phyloP scores from a whole-genome alignment of 371 early-diverging fungal species.

The Vairimorpha ceranae region DNA sequence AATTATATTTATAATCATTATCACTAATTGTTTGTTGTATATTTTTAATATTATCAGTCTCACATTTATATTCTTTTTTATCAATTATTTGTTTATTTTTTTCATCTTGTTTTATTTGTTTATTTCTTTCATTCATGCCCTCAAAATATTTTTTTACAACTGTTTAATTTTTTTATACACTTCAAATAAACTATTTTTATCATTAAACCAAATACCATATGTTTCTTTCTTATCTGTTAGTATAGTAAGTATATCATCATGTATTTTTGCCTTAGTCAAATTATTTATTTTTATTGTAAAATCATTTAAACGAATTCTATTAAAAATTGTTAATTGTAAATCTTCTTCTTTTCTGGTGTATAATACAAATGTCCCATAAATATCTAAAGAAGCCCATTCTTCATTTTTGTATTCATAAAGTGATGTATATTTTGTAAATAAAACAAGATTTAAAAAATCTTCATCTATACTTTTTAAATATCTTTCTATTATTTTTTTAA shows the following conservation, averaged over 20 bases:
- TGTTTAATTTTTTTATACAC: background rate
- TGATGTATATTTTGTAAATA: background rate
- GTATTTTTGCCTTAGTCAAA: background rate
- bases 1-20: too few species aligned
- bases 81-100: too few species aligned
- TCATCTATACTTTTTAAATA: background rate
- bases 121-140: too few species aligned
- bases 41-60: too few species aligned
- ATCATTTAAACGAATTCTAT: background rate
- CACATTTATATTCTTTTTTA: too few species aligned
- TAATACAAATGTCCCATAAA: background rate
- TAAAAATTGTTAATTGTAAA: background rate
- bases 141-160: too few species aligned
- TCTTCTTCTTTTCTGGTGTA: background rate
- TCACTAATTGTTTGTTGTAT: too few species aligned
- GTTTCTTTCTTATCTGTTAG: background rate
- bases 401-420: background rate
- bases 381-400: background rate
- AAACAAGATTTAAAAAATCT: background rate
- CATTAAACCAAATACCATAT: slow-evolving; percentile 8
- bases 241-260: background rate
- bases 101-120: too few species aligned
- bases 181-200: background rate
- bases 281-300: background rate
- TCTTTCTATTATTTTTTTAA: background rate